A percentile compares a stretch with the other conserved stretches of the same genome.
phyloP scores from a whole-genome alignment of 768 basidiomycete genomes.

The Kwoniella botswanensis region DNA sequence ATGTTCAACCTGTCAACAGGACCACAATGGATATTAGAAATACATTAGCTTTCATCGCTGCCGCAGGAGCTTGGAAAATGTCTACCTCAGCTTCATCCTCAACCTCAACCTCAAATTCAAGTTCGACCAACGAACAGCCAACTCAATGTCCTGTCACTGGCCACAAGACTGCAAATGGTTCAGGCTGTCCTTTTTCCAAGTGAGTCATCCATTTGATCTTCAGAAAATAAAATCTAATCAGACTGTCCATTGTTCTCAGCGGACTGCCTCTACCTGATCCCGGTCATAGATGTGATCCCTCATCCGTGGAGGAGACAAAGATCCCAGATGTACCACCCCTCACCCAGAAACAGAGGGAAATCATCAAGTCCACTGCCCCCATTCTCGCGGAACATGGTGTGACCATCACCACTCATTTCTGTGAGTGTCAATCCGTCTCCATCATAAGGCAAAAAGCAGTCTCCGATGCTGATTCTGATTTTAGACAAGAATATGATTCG shows the following conservation, averaged over 20 bases:
- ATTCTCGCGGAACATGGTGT: slow-evolving; percentile 24
- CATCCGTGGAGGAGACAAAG: slow-evolving; percentile 6
- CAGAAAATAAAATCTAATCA: background rate
- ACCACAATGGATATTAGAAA: slow-evolving; percentile 18
- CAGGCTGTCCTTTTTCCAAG: slow-evolving; percentile 18
- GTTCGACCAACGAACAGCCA: background rate
- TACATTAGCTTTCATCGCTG: slow-evolving; percentile 20
- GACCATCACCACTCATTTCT: slow-evolving; percentile 24
- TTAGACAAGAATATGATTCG: slow-evolving; percentile 25
- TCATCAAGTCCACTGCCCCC: slow-evolving; percentile 22
- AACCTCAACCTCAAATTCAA: background rate
- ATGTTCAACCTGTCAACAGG: background rate
- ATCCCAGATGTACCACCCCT: slow-evolving; percentile 23
- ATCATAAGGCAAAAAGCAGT: no score
- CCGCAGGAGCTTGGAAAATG: slow-evolving; percentile 17
- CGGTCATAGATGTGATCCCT: slow-evolving; percentile 12
- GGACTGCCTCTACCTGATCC: slow-evolving; percentile 18
- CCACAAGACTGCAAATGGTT: slow-evolving; percentile 7
- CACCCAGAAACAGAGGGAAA: slow-evolving; percentile 20
- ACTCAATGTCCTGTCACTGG: slow-evolving; percentile 17
- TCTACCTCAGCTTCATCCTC: background rate
- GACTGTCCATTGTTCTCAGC: background rate
- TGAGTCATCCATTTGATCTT: background rate
- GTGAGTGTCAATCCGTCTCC: background rate
- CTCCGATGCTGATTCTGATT: background rate